Base-by-base conservation (phyloP, 2,329 filamentous ascomycete genomes). In the Hymenoscyphus linearis region DNA sequence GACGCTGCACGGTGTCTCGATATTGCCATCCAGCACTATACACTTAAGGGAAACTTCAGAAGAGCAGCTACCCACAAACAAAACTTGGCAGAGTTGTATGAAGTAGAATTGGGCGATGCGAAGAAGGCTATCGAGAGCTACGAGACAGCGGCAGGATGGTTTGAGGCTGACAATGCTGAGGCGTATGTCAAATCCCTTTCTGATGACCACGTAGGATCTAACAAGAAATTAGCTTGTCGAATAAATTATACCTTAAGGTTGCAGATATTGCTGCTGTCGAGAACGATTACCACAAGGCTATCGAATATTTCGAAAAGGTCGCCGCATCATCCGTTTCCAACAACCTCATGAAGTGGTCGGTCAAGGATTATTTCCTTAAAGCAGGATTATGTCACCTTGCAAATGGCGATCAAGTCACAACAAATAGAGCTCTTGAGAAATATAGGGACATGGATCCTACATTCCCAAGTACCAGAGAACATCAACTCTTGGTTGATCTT, bases 361-460 rank as follows among this genome's bases (percentile, higher is more conserved):
- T 98, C 66, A 98, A 97, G 77, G 92, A 97, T 67, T 97, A 97
- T 78, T 87, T 97, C 71, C 82, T 98, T 71, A 96, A 97, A 78
- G 91, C 91, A 0, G 93, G 92, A 35, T 90, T 98, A 73, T 97
- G 93, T 78, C 89, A 96, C 74, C 82, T 98, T 40, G 85, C 85
- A 44, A 80, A 79, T 18, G 80, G 80, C 63, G 93, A 98, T 74
- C 78, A 89, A 70, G 89, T 97, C 59, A 89, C 88, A 55, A 83
- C 87, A 18, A 88, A 88, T 72, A 85, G 91, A 56, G 93, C 92
- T 34, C 79, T 98, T 25, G 88, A 96, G 70, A 85, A 85, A 68
- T 98, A 96, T 78, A 79, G 84, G 64, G 91, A 96, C 60, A 81
- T 89, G 71, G 91, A 96, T 73, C 86, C 87, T 18, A 82, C 84